Evolutionary conservation across 163 green algal species (phyloP).

Genomic region (Scenedesmus sp.): DNA sequence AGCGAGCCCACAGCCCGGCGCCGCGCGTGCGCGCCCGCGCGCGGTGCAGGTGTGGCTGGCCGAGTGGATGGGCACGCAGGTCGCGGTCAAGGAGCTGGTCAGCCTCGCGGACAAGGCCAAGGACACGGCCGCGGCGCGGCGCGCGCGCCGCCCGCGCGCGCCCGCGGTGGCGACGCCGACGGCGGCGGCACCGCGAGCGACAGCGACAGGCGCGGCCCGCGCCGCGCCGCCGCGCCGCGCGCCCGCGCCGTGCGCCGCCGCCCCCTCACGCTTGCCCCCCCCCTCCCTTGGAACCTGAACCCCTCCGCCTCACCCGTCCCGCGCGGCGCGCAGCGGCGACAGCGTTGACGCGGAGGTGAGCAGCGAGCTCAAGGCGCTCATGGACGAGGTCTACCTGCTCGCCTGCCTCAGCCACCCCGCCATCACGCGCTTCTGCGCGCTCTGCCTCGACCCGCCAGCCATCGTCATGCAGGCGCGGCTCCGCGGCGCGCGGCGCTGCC

Average conservation of each 20-base stretch:
- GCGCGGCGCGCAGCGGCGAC: slow-evolving; percentile 29
- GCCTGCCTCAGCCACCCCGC: slow-evolving; percentile 59
- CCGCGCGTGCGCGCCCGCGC: neutral
- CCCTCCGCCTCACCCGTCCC: neutral
- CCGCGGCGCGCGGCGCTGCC: too few species aligned
- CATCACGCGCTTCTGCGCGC: slow-evolving; percentile 68
- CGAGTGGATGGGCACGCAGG: slow-evolving; percentile 63
- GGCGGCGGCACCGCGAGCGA: neutral
- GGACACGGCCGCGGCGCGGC: slow-evolving; percentile 14
- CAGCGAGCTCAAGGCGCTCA: slow-evolving; percentile 47
- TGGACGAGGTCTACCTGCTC: slow-evolving; percentile 67
- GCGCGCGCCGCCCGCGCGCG: neutral
- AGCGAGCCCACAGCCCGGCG: too few species aligned
- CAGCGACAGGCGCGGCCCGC: slow-evolving; percentile 8
- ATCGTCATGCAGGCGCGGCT: too few species aligned
- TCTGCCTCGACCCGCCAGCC: slow-evolving; percentile 61
- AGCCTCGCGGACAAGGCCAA: slow-evolving; percentile 43
- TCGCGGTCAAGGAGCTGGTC: slow-evolving; percentile 68
- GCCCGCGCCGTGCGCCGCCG: neutral
- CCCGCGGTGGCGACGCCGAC: neutral
- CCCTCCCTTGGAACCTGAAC: too few species aligned
- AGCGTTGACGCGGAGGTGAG: slow-evolving; percentile 36
- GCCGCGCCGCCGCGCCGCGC: neutral
- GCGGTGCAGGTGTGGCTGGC: slow-evolving; percentile 61
- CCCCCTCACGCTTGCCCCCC: too few species aligned